A percentile compares a stretch with the other conserved stretches of the same genome.
These are phyloP conservation scores for Candida smagusa DNA, from an alignment of 1,139 yeast genomes.

Conservation along the genomic window DNA sequence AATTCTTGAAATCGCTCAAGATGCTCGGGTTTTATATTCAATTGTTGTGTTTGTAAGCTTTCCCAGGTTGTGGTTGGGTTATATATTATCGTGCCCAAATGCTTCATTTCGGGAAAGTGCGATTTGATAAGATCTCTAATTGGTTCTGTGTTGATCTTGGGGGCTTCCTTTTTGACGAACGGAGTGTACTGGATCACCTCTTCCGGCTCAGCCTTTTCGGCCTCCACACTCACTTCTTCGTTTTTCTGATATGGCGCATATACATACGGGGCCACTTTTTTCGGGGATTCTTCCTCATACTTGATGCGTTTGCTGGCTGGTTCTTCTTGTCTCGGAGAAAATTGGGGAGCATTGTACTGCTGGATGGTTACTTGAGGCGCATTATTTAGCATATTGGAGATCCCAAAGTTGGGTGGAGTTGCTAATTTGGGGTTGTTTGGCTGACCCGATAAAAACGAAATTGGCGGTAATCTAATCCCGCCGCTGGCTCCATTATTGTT, in stretches of 20 bases:
- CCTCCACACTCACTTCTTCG: neutral
- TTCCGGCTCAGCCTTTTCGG: constrained; percentile 1
- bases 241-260: too few relatives aligned
- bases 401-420: constrained; percentile 19
- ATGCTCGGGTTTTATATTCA: constrained; percentile 34
- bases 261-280: too few relatives aligned
- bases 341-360: constrained; percentile 9
- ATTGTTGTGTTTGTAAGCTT: constrained; percentile 33
- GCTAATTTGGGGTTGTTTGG: constrained; percentile 15
- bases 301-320: neutral
- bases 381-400: constrained; percentile 16
- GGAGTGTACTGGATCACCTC: constrained; percentile 4
- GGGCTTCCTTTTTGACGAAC: constrained; percentile 5
- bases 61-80: constrained; percentile 52
- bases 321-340: constrained; percentile 1
- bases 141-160: constrained; percentile 36
- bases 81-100: constrained; percentile 62
- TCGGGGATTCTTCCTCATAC: neutral
- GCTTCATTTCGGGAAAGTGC: constrained; percentile 46
- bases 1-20: constrained; percentile 29
- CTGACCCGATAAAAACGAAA: constrained; percentile 23
- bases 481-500: constrained; percentile 3
- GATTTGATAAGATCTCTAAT: constrained; percentile 44
- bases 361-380: constrained; percentile 6
- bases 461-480: constrained; percentile 27